Base-by-base conservation (phyloP, 2,329 filamentous ascomycete species). In the Fusarium dimerum region DNA sequence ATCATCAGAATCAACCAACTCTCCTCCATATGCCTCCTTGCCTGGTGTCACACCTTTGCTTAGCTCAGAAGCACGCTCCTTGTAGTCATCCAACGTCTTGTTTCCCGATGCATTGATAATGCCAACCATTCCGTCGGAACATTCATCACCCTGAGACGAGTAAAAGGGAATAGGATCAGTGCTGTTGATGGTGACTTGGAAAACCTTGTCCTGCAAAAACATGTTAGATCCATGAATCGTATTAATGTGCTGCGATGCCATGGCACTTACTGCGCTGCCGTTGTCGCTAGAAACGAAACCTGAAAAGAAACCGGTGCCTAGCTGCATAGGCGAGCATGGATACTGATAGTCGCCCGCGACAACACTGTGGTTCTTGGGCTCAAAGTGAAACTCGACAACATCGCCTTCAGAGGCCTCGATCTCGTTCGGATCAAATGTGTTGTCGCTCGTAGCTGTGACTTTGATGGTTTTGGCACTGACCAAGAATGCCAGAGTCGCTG, bases 131-230 rank as follows among this genome's bases (percentile, higher is more conserved):
- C 72, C 72, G 12, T 57, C 48, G 17, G 69, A 51, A 52, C 72
- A 74, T 45, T 74, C 70, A 26, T 66, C 60, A n/a, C 62, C 68
- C 40, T 72, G 70, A 7, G 69, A 70, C n/a, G 72, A 75, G 55
- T 73, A 74, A 59, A 74, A 73, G n/a, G 63, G 61, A 9, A 68
- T 64, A 32, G 71, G 68, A 2, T 71, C 64, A 6, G 65, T 68
- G 53, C 63, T 55, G 45, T 67, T 66, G 50, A 74, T 45, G 2
- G 54, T 64, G 50, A 75, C 68, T 48, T 64, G 65, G 61, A 73
- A 74, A 20, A 72, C 59, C 41, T 72, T 61, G 56, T 66, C 60
- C 71, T 73, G 20, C 13, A 32, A 5, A n/a, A 38, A 59, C 13
- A 60, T 48, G 36, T 47, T 18, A 48, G 43, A 10, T 8, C n/a